Conservation (phyloP, 2,329 filamentous ascomycete species). For the Nemania sp. region DNA sequence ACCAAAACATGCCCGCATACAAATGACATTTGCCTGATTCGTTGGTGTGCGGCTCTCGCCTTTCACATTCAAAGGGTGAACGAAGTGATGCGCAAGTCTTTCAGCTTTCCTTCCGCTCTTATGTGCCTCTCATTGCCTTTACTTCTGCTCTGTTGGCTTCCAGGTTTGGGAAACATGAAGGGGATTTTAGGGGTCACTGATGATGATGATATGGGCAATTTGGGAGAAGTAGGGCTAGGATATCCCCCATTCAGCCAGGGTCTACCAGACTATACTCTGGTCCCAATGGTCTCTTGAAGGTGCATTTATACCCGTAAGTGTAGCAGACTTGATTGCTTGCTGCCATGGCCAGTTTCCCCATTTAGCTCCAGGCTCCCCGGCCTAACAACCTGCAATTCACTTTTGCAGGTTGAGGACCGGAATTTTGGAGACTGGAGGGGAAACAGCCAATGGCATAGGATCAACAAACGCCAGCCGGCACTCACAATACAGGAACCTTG, state of each 20-base stretch:
- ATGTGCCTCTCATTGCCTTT: constrained; percentile 26
- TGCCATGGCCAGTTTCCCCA: constrained; percentile 25
- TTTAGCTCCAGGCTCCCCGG: constrained; percentile 27
- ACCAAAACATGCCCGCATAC: constrained; percentile 32
- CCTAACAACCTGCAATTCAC: constrained; percentile 41
- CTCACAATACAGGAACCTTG: constrained; percentile 41
- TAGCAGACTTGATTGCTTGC: constrained; percentile 34
- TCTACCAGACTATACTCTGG: constrained; percentile 32
- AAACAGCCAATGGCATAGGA: constrained; percentile 41
- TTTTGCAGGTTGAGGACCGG: constrained; percentile 38
- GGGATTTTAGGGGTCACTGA: constrained; percentile 34
- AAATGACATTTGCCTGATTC: constrained; percentile 33
- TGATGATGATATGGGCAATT: constrained; percentile 34
- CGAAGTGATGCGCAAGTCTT: constrained; percentile 29
- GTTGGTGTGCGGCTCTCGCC: constrained; percentile 21
- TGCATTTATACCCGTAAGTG: constrained; percentile 40
- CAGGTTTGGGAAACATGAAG: constrained; percentile 34
- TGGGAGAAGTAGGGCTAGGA: constrained; percentile 9
- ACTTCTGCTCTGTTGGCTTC: constrained; percentile 26
- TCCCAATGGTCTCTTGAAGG: constrained; percentile 25
- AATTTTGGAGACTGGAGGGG: constrained; percentile 32
- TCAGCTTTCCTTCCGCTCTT: constrained; percentile 23
- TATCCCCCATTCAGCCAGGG: constrained; percentile 27
- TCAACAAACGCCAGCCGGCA: constrained; percentile 46
- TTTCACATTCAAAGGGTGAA: constrained; percentile 34